Percentiles rank a stretch among this genome's conserved stretches.
phyloP scores from a whole-genome alignment of 371 early-diverging fungal genomes.

The Mortierella sp. region DNA sequence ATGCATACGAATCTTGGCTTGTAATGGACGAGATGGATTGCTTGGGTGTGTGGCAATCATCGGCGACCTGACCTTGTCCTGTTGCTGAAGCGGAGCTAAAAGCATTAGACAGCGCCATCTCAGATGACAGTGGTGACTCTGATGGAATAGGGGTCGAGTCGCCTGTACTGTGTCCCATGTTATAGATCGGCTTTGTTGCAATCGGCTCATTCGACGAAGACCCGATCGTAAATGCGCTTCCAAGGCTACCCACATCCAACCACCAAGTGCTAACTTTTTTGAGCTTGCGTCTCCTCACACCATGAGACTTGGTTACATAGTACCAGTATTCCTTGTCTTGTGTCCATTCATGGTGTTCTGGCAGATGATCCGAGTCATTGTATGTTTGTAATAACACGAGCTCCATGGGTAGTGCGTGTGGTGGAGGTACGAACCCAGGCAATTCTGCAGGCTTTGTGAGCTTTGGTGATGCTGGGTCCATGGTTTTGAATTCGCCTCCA shows the following conservation, averaged over 20 bases:
- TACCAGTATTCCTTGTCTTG: constrained; percentile 54
- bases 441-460: constrained; percentile 1
- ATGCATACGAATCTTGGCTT: constrained; percentile 14
- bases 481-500: constrained; percentile 29
- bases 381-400: constrained; percentile 50
- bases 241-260: constrained; percentile 46
- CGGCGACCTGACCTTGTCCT: not conserved
- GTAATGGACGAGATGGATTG: constrained; percentile 21
- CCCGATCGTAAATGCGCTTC: constrained; percentile 28
- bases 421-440: constrained; percentile 30
- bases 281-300: constrained; percentile 47
- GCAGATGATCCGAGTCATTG: constrained; percentile 55
- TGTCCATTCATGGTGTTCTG: constrained; percentile 55
- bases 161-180: constrained; percentile 38
- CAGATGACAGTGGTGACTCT: constrained; percentile 32
- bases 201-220: constrained; percentile 34
- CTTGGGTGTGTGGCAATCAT: constrained; percentile 26
- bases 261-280: constrained; percentile 57
- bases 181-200: constrained; percentile 48
- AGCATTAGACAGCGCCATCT: constrained; percentile 21
- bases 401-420: constrained; percentile 54
- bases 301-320: constrained; percentile 54
- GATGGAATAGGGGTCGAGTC: constrained; percentile 7
- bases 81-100: not conserved
- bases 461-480: constrained; percentile 20